Percentiles rank a stretch among this genome's conserved stretches.
These are phyloP conservation scores for Grosmannia clavigera DNA, from an alignment of 2,329 filamentous ascomycete species.

Conservation along the genomic window DNA sequence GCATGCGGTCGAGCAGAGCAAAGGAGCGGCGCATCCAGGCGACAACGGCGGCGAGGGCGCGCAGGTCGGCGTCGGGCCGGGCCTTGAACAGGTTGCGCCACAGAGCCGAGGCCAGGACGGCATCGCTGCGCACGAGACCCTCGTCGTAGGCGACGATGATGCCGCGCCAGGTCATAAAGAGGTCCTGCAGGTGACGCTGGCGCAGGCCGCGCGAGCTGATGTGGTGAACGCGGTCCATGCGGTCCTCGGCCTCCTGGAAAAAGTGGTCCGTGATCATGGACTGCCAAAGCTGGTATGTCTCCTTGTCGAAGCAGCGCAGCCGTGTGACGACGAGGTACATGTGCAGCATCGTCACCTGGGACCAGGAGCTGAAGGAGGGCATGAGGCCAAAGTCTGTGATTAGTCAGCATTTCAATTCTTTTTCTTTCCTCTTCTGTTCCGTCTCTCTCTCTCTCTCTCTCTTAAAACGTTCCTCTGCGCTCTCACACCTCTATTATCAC, in stretches of 20 bases:
- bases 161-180: conserved; percentile 89
- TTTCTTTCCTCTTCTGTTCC: no score
- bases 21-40: conserved; percentile 41
- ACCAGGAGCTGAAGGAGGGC: conserved; percentile 91
- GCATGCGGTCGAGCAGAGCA: conserved; percentile 34
- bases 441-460: background rate
- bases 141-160: conserved; percentile 76
- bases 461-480: no score
- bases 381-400: conserved; percentile 63
- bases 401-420: background rate
- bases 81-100: conserved; percentile 93
- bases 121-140: conserved; percentile 63
- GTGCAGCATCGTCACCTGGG: conserved; percentile 90
- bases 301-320: conserved; percentile 62
- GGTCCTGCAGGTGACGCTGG: conserved; percentile 66
- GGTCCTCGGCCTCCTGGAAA: conserved; percentile 77
- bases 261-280: conserved; percentile 90
- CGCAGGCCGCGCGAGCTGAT: conserved; percentile 46
- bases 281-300: conserved; percentile 64
- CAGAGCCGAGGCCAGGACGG: conserved; percentile 65
- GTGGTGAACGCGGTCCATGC: conserved; percentile 71
- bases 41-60: conserved; percentile 40
- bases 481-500: no score
- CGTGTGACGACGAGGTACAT: conserved; percentile 84
- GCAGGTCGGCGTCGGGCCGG: conserved; percentile 34